Evolutionary conservation across 75 land plant species (phyloP).

Genomic region (Ceratopteris richardii): DNA sequence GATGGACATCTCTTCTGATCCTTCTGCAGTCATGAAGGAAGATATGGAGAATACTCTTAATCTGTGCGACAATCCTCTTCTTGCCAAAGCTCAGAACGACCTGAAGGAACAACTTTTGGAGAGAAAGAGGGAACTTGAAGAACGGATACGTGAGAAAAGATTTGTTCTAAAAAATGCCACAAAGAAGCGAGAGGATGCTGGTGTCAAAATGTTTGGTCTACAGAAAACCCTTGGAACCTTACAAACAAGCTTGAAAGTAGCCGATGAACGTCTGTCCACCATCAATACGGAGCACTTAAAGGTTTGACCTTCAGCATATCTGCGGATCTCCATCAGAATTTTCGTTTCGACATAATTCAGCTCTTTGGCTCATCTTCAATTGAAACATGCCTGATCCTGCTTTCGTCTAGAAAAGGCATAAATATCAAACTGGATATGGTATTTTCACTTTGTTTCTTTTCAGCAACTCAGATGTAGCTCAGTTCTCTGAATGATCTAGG

Average conservation of each 20-base stretch:
- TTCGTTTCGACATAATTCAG: no score
- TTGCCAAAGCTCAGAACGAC: slow-evolving; percentile 17
- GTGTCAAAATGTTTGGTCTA: slow-evolving; percentile 26
- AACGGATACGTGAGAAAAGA: slow-evolving; percentile 17
- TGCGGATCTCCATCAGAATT: neutral
- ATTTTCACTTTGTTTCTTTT: no score
- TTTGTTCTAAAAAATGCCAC: slow-evolving; percentile 13
- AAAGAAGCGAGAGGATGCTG: slow-evolving; percentile 21
- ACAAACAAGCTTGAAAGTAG: slow-evolving; percentile 10
- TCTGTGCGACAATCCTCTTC: neutral
- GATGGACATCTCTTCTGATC: no score
- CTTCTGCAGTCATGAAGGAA: no score
- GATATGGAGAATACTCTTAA: no score
- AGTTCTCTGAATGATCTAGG: no score
- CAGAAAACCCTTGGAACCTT: slow-evolving; percentile 29
- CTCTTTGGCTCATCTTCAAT: no score
- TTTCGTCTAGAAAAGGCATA: no score
- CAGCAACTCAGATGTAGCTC: no score
- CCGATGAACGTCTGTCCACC: slow-evolving; percentile 4
- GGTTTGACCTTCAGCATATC: slow-evolving; percentile 6
- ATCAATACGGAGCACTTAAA: slow-evolving; percentile 6
- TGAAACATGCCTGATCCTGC: no score
- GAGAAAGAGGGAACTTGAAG: slow-evolving; percentile 18
- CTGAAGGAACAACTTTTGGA: slow-evolving; percentile 22
- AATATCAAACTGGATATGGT: no score